A percentile compares a stretch with the other conserved stretches of the same genome.
phyloP scores from a whole-genome alignment of 1,284 basidiomycete species.

The Cutaneotrichosporon mucoides region DNA sequence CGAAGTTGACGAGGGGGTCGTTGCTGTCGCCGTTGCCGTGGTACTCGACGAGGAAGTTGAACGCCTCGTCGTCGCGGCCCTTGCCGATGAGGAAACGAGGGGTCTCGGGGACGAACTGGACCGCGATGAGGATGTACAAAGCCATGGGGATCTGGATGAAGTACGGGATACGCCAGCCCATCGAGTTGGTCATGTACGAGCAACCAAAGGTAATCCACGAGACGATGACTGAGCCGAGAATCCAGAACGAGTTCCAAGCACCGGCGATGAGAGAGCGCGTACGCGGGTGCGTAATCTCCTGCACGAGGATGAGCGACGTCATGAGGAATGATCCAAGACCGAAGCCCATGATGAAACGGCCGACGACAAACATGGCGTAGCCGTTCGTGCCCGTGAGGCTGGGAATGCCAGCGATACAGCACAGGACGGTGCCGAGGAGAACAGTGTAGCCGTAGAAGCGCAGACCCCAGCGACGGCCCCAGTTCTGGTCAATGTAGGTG shows the following conservation, averaged over 20 bases:
- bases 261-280: conserved; percentile 36
- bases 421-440: conserved; percentile 44
- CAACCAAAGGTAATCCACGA: conserved; percentile 28
- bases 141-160: conserved; percentile 46
- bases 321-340: conserved; percentile 51
- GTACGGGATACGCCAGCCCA: conserved; percentile 48
- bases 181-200: conserved; percentile 23
- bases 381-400: conserved; percentile 44
- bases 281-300: conserved; percentile 50
- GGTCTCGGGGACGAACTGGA: conserved; percentile 50
- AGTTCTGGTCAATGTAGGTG: conserved; percentile 45
- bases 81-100: conserved; percentile 45
- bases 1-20: conserved; percentile 67
- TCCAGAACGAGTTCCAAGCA: conserved; percentile 47
- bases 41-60: conserved; percentile 70
- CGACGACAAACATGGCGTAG: conserved; percentile 46
- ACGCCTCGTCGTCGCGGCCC: conserved; percentile 60
- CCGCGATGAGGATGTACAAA: conserved; percentile 46
- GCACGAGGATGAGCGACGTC: conserved; percentile 48
- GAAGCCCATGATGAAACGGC: conserved; percentile 46
- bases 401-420: conserved; percentile 42
- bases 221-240: conserved; percentile 25
- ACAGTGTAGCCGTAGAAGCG: conserved; percentile 50
- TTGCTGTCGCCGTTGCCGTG: conserved; percentile 66
- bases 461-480: conserved; percentile 48